A percentile compares a stretch with the other conserved stretches of the same genome.
These are phyloP conservation scores for Setomelanomma holmii DNA, from an alignment of 2,329 filamentous ascomycete species.

Conservation along the genomic window DNA sequence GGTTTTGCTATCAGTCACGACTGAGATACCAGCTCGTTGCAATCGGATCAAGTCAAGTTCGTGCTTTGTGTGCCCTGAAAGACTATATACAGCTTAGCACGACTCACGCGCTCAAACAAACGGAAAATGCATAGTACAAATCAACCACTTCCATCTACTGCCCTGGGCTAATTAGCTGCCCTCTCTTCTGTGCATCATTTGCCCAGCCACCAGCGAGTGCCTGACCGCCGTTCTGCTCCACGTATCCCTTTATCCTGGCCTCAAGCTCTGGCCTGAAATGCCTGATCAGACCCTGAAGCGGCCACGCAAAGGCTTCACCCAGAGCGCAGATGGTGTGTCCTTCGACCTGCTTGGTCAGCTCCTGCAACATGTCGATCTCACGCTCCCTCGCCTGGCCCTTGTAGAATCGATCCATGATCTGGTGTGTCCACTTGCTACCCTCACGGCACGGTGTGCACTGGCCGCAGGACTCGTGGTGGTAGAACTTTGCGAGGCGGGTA, in stretches of 20 bases:
- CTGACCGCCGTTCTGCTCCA: constrained; percentile 73
- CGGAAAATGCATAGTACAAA: constrained; percentile 43
- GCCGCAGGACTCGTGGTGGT: constrained; percentile 97
- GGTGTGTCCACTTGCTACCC: constrained; percentile 98
- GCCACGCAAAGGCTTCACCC: constrained; percentile 98
- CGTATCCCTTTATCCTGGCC: constrained; percentile 83
- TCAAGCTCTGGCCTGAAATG: constrained; percentile 98
- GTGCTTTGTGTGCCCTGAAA: constrained; percentile 32
- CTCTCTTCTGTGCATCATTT: constrained; percentile 75
- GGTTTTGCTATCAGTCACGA: background rate
- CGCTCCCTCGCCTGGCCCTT: constrained; percentile 85
- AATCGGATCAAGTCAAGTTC: background rate
- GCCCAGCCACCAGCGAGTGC: constrained; percentile 88
- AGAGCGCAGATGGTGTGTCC: constrained; percentile 98
- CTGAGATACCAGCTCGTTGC: background rate
- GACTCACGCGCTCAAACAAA: constrained; percentile 27
- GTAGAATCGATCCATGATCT: constrained; percentile 98
- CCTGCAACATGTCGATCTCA: constrained; percentile 99
- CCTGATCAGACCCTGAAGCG: constrained; percentile 95
- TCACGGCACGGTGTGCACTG: constrained; percentile 99
- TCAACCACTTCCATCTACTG: constrained; percentile 62
- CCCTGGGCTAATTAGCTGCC: constrained; percentile 85
- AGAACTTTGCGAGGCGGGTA: constrained; percentile 91
- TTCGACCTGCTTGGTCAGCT: constrained; percentile 99
- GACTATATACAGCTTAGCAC: constrained; percentile 47